Conservation (phyloP, 1,139 yeast genomes). For the Taphrina betulina region DNA sequence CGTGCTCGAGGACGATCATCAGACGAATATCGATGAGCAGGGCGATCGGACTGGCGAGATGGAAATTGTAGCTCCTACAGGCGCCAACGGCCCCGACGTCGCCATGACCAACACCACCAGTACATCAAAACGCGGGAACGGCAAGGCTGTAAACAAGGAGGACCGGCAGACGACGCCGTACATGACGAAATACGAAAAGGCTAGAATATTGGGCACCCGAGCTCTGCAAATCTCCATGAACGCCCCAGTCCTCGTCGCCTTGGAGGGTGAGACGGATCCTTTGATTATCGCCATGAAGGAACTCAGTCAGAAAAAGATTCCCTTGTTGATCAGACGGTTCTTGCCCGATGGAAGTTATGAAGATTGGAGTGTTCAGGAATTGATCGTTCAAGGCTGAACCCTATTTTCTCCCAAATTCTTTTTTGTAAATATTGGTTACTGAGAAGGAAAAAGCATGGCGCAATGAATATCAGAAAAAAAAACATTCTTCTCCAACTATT, state of each 20-base stretch:
- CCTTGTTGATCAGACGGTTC: constrained; percentile 90
- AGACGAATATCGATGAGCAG: constrained; percentile 56
- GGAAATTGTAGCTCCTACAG: constrained; percentile 50
- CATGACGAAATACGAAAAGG: constrained; percentile 97
- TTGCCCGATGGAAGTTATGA: constrained; percentile 96
- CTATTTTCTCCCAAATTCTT: too few species aligned
- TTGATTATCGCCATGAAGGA: constrained; percentile 97
- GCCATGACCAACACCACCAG: constrained; percentile 53
- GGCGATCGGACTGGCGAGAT: constrained; percentile 69
- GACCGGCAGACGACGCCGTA: constrained; percentile 93
- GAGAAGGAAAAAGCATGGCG: too few species aligned
- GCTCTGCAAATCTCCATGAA: constrained; percentile 95
- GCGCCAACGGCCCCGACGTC: constrained; percentile 71
- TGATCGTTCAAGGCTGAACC: constrained; percentile 73
- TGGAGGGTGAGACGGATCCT: constrained; percentile 99
- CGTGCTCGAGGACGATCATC: constrained; percentile 10
- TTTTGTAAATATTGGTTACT: too few species aligned
- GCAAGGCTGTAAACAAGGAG: constrained; percentile 84
- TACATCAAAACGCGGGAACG: constrained; percentile 50
- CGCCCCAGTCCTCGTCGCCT: constrained; percentile 95
- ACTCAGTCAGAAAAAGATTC: constrained; percentile 88
- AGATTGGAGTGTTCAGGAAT: constrained; percentile 99
- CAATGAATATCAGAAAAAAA: too few species aligned
- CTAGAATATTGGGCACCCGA: constrained; percentile 92
- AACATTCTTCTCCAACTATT: too few species aligned